These are phyloP conservation scores for Xanthoparmelia taractica DNA, from an alignment of 495 filamentous ascomycete genomes.

Conservation along the genomic window DNA sequence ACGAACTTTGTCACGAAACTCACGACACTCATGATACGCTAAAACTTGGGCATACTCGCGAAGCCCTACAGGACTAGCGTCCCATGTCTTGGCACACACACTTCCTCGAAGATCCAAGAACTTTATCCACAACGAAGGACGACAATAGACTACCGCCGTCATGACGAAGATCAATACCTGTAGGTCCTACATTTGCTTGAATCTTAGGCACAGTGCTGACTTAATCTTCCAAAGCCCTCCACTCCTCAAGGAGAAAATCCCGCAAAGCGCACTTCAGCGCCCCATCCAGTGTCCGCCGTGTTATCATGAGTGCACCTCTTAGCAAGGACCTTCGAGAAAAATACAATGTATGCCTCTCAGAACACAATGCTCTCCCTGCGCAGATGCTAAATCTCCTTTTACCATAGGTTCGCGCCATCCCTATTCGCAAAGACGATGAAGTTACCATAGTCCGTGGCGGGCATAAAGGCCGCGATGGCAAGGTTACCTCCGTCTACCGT, in stretches of 20 bases:
- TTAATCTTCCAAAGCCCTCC: constrained; percentile 43
- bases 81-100: constrained; percentile 23
- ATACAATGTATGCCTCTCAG: constrained; percentile 63
- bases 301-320: constrained; percentile 88
- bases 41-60: constrained; percentile 10
- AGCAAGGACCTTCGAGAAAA: constrained; percentile 94
- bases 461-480: constrained; percentile 85
- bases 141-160: constrained; percentile 12
- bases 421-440: constrained; percentile 97
- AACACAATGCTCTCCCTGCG: background rate
- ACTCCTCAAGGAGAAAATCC: constrained; percentile 90
- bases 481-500: constrained; percentile 93
- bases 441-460: constrained; percentile 77
- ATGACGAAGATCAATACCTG: constrained; percentile 30
- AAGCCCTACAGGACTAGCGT: constrained; percentile 12
- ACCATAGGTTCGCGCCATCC: constrained; percentile 82
- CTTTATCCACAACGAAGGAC: constrained; percentile 4
- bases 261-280: constrained; percentile 95
- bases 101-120: background rate
- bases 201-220: background rate
- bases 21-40: too few relatives aligned
- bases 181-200: constrained; percentile 2
- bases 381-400: background rate
- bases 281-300: constrained; percentile 81
- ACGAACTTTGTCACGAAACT: background rate